These are phyloP conservation scores for Coix lacrymajobi DNA, from an alignment of 176 grass and related monocot genomes.

Conservation along the genomic window DNA sequence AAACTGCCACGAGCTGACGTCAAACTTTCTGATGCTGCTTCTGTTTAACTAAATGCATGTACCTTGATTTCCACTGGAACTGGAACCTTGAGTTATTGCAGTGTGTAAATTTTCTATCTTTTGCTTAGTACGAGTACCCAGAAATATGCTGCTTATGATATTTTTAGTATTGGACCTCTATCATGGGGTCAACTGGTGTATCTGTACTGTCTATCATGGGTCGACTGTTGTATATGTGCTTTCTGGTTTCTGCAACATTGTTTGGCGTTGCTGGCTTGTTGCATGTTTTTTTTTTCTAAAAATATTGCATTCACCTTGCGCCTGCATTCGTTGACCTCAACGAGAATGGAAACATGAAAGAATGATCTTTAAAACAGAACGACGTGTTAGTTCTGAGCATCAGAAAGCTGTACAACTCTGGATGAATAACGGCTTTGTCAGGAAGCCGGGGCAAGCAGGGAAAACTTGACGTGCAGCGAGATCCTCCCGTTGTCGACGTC, in stretches of 20 bases:
- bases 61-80: not conserved
- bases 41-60: not conserved
- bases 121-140: not conserved
- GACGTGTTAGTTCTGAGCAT: constrained; percentile 10
- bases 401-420: constrained; percentile 2
- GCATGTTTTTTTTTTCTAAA: not conserved
- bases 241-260: not conserved
- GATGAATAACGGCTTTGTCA: not conserved
- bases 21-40: not conserved
- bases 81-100: not conserved
- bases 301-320: not conserved
- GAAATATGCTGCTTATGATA: not conserved
- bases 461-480: constrained; percentile 82
- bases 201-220: no score
- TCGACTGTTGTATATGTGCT: not conserved
- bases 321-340: not conserved
- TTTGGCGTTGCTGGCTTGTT: not conserved
- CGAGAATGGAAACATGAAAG: not conserved
- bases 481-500: constrained; percentile 79
- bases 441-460: constrained; percentile 45
- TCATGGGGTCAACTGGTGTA: no score
- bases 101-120: no score
- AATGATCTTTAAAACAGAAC: not conserved
- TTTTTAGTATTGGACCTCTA: no score
- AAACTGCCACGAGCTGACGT: not conserved